phyloP scores from a whole-genome alignment of 1,284 basidiomycete species.

The Ustilago bromivora region DNA sequence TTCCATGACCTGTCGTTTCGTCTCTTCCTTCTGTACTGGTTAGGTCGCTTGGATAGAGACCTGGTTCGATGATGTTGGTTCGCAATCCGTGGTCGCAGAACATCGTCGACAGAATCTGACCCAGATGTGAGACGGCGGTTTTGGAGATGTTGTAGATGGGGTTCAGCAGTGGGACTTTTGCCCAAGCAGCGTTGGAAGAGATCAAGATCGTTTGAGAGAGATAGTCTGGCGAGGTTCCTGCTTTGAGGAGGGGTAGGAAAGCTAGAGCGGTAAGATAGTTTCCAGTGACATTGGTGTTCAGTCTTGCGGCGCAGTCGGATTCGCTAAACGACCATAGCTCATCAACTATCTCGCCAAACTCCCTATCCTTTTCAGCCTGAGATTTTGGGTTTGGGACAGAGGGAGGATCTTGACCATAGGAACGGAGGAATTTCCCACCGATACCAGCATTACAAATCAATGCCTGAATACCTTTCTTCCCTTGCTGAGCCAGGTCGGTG shows the following conservation, averaged over 20 bases:
- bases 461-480: constrained; percentile 26
- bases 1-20: constrained; percentile 20
- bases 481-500: constrained; percentile 15
- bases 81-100: constrained; percentile 34
- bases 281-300: constrained; percentile 44
- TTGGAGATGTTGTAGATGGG: constrained; percentile 57
- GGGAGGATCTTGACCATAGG: constrained; percentile 19
- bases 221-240: constrained; percentile 13
- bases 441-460: constrained; percentile 51
- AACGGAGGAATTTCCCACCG: constrained; percentile 32
- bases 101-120: constrained; percentile 45
- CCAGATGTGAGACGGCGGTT: constrained; percentile 43
- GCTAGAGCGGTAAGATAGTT: constrained; percentile 42
- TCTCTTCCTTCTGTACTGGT: constrained; percentile 33
- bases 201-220: constrained; percentile 45
- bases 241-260: constrained; percentile 46
- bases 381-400: not conserved
- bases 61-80: constrained; percentile 48
- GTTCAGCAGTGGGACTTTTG: constrained; percentile 54
- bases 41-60: constrained; percentile 44
- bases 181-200: constrained; percentile 47
- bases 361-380: constrained; percentile 9
- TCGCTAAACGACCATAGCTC: constrained; percentile 46
- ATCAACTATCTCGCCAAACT: constrained; percentile 33
- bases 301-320: constrained; percentile 29